Base-by-base conservation (phyloP, 768 basidiomycete genomes). In the Phylloporus arenicola region DNA sequence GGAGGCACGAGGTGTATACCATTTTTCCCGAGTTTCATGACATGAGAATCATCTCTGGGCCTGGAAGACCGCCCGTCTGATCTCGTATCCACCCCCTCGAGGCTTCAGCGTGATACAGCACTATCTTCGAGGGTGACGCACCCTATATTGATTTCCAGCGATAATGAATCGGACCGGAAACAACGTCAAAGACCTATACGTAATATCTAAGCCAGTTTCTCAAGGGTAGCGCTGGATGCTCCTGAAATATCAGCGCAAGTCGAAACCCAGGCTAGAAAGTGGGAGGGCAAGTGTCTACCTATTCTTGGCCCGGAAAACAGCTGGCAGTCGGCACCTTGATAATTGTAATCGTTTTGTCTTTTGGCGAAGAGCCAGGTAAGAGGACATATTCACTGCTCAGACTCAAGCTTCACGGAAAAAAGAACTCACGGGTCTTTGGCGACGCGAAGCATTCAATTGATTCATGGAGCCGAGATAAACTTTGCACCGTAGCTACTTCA, bases 91-190 rank as follows among this genome's bases (percentile, higher is more conserved):
- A 7, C n/a, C 16, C 27, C 57, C 48, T 45, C 48, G 43, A 45
- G 48, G 45, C 12, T 30, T 48, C 46, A 38, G 47, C 25, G 16
- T 20, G 54, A 60, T 16, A 3, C 37, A 20, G 37, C 31, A 39
- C 24, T 39, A 13, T 40, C 44, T 39, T 30, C 45, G 17, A 20
- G 31, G 19, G 33, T 11, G 9, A 48, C 31, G 22, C 24, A 31
- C 45, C 44, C 41, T 37, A 40, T 41, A 47, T 38, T 40, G 34
- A 19, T 24, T 11, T 35, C 34, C 9, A 39, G 13, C 10, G 12
- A 42, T 22, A 22, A 34, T 37, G 19, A n/a, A 44, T 35, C 48
- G 46, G 39, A n/a, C 38, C 33, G 54, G 50, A 25, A 47, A 47
- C 40, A 49, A 44, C 45, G 51, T 41, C 41, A 25, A 42, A 24